Conservation (phyloP, 108 stramenopile genomes). For the Pseudonitzschia multistriata region DNA sequence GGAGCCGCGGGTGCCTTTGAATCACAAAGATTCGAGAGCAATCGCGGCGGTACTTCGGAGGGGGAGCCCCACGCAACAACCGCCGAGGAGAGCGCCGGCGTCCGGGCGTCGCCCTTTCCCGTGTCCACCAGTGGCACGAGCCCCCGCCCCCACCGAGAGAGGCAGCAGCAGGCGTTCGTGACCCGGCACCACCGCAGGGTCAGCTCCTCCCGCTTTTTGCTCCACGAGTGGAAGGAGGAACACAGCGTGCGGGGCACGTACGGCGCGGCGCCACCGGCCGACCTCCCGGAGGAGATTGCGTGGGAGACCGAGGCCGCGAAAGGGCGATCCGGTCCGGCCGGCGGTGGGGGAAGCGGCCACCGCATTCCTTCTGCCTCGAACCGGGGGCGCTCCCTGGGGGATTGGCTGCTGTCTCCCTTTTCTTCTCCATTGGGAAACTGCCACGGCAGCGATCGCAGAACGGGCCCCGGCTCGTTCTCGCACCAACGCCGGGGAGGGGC, state of each 20-base stretch:
- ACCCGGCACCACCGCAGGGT: conserved; percentile 5
- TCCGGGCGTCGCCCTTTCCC: background rate
- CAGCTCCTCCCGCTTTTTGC: conserved; percentile 1
- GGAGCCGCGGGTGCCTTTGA: no score
- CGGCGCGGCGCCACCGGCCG: conserved; percentile 16
- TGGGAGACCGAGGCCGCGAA: background rate
- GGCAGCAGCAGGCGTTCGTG: background rate
- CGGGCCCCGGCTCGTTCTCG: no score
- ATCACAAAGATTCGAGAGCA: no score
- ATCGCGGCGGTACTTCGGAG: background rate
- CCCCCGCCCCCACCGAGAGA: background rate
- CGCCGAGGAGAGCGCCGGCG: background rate
- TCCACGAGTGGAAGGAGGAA: conserved; percentile 23
- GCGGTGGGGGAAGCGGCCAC: no score
- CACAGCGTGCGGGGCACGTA: conserved; percentile 12
- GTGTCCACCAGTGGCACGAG: no score
- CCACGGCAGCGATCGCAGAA: no score
- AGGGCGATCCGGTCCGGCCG: no score
- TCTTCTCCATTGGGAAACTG: no score
- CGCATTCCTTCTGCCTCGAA: no score
- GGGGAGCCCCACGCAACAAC: background rate
- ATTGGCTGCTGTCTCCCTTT: no score
- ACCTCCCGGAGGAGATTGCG: conserved; percentile 5
- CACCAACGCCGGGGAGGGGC: no score
- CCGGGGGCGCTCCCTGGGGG: no score